Evolutionary conservation across 306 rosid genomes (phyloP).

Genomic region (Begonia peltatifolia): DNA sequence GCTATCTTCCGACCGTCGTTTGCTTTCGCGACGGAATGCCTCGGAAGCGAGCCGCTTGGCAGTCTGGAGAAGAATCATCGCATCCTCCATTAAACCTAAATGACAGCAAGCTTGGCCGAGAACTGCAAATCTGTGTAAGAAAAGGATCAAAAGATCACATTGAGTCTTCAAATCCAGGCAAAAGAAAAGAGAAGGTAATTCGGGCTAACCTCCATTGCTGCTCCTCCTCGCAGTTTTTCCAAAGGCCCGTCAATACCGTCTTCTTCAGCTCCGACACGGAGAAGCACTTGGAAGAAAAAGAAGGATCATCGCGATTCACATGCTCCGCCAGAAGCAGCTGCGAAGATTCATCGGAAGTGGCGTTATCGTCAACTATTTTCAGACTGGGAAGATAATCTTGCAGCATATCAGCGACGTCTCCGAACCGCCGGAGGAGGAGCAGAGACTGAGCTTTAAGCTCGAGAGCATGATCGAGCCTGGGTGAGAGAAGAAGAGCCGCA

Average conservation of each 20-base stretch:
- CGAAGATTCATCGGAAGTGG: slow-evolving; percentile 39
- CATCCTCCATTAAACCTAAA: slow-evolving; percentile 85
- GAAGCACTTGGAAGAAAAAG: slow-evolving; percentile 60
- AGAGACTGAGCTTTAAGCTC: slow-evolving; percentile 70
- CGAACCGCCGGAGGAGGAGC: slow-evolving; percentile 58
- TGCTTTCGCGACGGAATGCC: slow-evolving; percentile 82
- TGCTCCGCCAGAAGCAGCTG: slow-evolving; percentile 57
- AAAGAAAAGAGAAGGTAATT: not conserved
- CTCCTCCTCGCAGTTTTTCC: slow-evolving; percentile 54
- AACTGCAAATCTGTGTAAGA: slow-evolving; percentile 44
- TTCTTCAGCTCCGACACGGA: slow-evolving; percentile 74
- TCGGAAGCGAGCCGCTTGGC: slow-evolving; percentile 83
- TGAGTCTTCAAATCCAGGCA: not conserved
- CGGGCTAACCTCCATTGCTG: slow-evolving; percentile 75
- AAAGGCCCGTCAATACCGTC: slow-evolving; percentile 66
- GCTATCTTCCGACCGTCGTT: slow-evolving; percentile 72
- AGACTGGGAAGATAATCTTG: slow-evolving; percentile 87
- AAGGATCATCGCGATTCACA: slow-evolving; percentile 39
- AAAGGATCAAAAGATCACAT: too few relatives aligned
- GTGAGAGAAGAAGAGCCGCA: slow-evolving; percentile 66
- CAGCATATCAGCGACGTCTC: slow-evolving; percentile 81
- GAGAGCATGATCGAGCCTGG: slow-evolving; percentile 57
- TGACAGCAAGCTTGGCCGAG: slow-evolving; percentile 85
- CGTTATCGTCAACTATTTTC: slow-evolving; percentile 46
- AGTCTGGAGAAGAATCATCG: slow-evolving; percentile 89